Base-by-base conservation (phyloP, 1,284 basidiomycete species). In the Pseudozyma pruni region DNA sequence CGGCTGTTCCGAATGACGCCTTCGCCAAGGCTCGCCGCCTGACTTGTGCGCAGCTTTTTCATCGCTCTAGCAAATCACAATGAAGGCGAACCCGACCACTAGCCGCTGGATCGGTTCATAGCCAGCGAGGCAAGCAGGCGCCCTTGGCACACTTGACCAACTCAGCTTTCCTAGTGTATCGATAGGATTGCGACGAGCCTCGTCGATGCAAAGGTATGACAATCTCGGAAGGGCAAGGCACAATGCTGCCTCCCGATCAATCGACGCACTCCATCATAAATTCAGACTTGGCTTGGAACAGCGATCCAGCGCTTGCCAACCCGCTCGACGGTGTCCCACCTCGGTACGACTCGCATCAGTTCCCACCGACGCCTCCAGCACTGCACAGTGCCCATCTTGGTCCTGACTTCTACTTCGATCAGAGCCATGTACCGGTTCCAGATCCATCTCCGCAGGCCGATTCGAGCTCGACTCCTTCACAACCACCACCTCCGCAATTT, bases 351-450 rank as follows among this genome's bases (percentile, higher is more conserved):
- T 46, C 42, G 14, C 71, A 70, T 35, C 54, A 70, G 20, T 73
- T 73, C 23, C 64, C 64, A n/a, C 51, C 64, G 1, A 73, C 64
- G 1, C 71, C 71, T 22, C 69, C 69, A 16, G 61, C 68, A n/a
- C 19, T 71, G 29, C 40, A 48, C 20, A 49, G 10, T 10, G 23
- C 57, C 1, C 17, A 41, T 2, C 33, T 23, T 14, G 40, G 20
- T 8, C 7, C 22, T 17, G 46, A n/a, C 13, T 61, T 38, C 2
- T 63, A 63, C 33, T 55, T 61, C 25, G 52, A 56, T 17, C 45
- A 48, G 17, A 4, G 7, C 13, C 44, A 47, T 22, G 7, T 38
- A 7, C 11, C 27, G 8, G 13, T 34, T 25, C 9, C 55, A 3
- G 29, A 32, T 38, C 40, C 42, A 23, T 8, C 16, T 5, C 33